Evolutionary conservation across 345 rosid species (phyloP).

Genomic region (Dipteronia sinensis): DNA sequence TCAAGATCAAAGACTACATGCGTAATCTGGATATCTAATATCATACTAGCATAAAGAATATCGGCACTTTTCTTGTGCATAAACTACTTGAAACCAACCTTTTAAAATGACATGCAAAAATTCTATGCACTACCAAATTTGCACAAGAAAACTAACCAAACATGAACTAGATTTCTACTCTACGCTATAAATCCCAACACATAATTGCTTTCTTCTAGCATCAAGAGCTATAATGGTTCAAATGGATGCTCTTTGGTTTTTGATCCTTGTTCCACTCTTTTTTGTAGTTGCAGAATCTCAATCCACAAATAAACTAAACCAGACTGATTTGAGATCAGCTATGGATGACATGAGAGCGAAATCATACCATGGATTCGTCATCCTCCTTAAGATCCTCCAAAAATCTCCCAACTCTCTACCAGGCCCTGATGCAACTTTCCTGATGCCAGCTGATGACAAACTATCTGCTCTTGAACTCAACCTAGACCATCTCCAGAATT

Average conservation of each 20-base stretch:
- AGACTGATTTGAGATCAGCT: conserved; percentile 36
- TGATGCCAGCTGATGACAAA: conserved; percentile 35
- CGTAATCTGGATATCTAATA: no score
- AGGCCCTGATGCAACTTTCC: conserved; percentile 31
- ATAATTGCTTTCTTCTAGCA: not conserved
- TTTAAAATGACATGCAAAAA: not conserved
- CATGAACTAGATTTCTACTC: not conserved
- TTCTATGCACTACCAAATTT: not conserved
- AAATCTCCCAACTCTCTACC: conserved; percentile 6
- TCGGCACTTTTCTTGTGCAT: conserved; percentile 8
- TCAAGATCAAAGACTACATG: no score
- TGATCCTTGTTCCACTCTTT: conserved; percentile 31
- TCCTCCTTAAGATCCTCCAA: conserved; percentile 41
- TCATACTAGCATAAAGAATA: no score
- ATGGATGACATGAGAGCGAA: conserved; percentile 37
- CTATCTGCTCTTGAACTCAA: conserved; percentile 26
- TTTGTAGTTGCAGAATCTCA: conserved; percentile 21
- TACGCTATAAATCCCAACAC: not conserved
- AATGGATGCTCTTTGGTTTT: conserved; percentile 31
- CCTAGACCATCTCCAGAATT: conserved; percentile 25
- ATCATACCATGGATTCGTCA: conserved; percentile 46
- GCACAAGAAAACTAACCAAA: not conserved
- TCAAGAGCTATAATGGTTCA: no score
- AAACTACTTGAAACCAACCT: conserved; percentile 6
- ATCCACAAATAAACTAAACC: conserved; percentile 21